Conservation (phyloP, 495 filamentous ascomycete species). For the Neohortaea acidophila region DNA sequence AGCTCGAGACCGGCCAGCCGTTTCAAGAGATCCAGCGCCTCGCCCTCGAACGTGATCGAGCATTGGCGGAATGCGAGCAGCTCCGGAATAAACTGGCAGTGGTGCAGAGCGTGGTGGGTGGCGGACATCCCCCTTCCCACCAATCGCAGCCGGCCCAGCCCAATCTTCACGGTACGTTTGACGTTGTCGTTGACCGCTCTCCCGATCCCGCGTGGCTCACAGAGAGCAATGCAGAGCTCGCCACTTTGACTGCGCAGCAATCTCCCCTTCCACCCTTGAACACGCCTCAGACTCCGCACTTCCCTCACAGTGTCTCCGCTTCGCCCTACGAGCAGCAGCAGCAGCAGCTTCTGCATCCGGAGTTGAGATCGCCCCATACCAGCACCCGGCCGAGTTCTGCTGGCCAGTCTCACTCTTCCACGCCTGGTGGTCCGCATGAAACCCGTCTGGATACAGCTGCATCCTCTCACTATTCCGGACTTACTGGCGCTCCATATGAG, state of each 20-base stretch:
- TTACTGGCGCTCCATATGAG: background rate
- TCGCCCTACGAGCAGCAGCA: background rate
- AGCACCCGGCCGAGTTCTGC: background rate
- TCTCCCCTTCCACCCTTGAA: slow-evolving; percentile 7
- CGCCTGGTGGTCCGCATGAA: slow-evolving; percentile 32
- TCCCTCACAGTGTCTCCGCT: background rate
- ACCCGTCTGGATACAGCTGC: slow-evolving; percentile 28
- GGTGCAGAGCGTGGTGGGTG: slow-evolving; percentile 22
- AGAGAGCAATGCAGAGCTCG: slow-evolving; percentile 11
- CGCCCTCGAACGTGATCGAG: slow-evolving; percentile 8
- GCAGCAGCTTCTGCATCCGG: slow-evolving; percentile 1
- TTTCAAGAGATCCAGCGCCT: slow-evolving; percentile 63
- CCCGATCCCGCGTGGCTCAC: slow-evolving; percentile 11
- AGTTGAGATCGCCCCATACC: slow-evolving; percentile 2
- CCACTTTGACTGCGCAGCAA: slow-evolving; percentile 17
- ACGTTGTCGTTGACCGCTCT: slow-evolving; percentile 8
- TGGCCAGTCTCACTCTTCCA: background rate
- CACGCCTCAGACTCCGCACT: background rate
- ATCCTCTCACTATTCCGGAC: background rate
- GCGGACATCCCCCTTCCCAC: background rate
- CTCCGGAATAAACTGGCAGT: slow-evolving; percentile 45
- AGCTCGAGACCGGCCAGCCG: slow-evolving; percentile 45
- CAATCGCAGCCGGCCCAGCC: slow-evolving; percentile 1
- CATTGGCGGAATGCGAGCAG: slow-evolving; percentile 56
- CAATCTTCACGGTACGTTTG: slow-evolving; percentile 14